Conservation (phyloP, 75 land plant species). For the Picea sitchensis region DNA sequence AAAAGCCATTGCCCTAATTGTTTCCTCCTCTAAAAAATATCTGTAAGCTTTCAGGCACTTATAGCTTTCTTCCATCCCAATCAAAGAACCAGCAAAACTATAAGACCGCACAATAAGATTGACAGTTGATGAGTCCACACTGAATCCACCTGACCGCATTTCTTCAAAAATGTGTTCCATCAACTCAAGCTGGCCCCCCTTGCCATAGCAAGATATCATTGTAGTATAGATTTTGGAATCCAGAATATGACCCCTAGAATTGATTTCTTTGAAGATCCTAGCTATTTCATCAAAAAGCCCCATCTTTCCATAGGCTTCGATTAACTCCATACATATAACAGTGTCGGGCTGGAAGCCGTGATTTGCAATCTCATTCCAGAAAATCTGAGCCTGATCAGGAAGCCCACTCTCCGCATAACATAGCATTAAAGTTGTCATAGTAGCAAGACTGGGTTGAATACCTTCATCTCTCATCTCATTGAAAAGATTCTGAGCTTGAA, state of each 20-base stretch:
- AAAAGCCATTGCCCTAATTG: slow-evolving; percentile 64
- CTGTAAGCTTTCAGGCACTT: slow-evolving; percentile 48
- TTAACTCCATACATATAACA: slow-evolving; percentile 38
- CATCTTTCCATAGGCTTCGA: slow-evolving; percentile 58
- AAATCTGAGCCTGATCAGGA: slow-evolving; percentile 34
- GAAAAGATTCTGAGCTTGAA: slow-evolving; percentile 40
- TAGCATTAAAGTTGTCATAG: slow-evolving; percentile 48
- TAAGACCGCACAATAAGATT: slow-evolving; percentile 65
- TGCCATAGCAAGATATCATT: slow-evolving; percentile 62
- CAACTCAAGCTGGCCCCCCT: slow-evolving; percentile 47
- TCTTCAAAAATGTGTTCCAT: slow-evolving; percentile 58
- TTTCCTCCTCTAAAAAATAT: slow-evolving; percentile 42
- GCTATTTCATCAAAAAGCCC: slow-evolving; percentile 47
- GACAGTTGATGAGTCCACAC: slow-evolving; percentile 45
- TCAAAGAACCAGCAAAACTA: slow-evolving; percentile 54
- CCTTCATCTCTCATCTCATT: slow-evolving; percentile 42
- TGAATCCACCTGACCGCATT: slow-evolving; percentile 54
- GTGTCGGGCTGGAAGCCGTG: slow-evolving; percentile 49
- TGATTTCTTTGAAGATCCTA: slow-evolving; percentile 40
- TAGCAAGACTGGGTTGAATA: slow-evolving; percentile 27
- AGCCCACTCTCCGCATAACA: slow-evolving; percentile 44
- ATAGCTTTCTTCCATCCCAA: slow-evolving; percentile 68
- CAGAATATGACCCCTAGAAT: slow-evolving; percentile 22
- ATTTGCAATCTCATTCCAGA: slow-evolving; percentile 56
- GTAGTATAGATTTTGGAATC: slow-evolving; percentile 29